Evolutionary conservation across 371 early-diverging fungal genomes (phyloP).

Genomic region (Blyttiomyces sp.): DNA sequence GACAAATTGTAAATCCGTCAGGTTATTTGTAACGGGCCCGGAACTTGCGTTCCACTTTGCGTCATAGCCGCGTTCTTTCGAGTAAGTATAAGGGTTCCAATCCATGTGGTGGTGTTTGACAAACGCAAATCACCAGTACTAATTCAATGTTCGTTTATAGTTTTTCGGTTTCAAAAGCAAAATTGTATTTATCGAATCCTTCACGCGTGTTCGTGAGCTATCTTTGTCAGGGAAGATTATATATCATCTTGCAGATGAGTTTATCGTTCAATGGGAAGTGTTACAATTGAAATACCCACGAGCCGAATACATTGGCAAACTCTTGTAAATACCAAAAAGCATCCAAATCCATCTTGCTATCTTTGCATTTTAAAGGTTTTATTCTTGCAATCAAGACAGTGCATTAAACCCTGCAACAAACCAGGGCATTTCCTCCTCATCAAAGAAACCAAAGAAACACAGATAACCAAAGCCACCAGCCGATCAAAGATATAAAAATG

Average conservation of each 20-base stretch:
- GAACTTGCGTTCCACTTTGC: constrained; percentile 85
- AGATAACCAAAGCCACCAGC: no score
- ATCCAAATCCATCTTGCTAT: no score
- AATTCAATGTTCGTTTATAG: neutral
- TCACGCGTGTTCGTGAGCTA: constrained; percentile 79
- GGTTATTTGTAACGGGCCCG: constrained; percentile 92
- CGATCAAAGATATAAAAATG: no score
- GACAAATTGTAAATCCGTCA: constrained; percentile 18
- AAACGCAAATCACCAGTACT: neutral
- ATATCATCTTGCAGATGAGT: constrained; percentile 73
- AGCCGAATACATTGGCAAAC: constrained; percentile 48
- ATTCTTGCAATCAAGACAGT: no score
- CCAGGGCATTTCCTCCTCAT: no score
- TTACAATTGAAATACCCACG: constrained; percentile 41
- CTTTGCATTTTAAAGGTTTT: no score
- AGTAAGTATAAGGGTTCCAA: constrained; percentile 35
- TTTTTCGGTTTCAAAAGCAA: constrained; percentile 26
- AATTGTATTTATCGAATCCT: constrained; percentile 84
- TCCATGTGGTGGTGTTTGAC: neutral
- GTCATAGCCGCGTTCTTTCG: constrained; percentile 57
- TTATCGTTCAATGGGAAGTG: constrained; percentile 89
- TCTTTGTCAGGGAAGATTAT: constrained; percentile 84
- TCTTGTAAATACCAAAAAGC: neutral
- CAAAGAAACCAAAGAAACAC: no score
- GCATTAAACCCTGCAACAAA: no score